Base-by-base conservation (phyloP, 768 basidiomycete species). In the Lactifluus subvellereus region DNA sequence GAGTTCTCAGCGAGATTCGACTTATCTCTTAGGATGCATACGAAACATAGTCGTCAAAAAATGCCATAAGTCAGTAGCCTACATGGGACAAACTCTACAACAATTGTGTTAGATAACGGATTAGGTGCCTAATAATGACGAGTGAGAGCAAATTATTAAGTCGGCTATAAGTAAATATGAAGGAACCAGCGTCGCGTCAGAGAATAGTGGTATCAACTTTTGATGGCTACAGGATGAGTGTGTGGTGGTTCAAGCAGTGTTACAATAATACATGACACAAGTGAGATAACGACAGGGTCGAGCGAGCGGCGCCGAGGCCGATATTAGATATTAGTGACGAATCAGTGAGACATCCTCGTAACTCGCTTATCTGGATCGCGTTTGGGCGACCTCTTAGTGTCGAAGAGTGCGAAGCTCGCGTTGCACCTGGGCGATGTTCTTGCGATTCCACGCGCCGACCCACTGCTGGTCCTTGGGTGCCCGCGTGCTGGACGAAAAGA, bases 361-460 rank as follows among this genome's bases (percentile, higher is more conserved):
- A 35, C 27, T 14, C 13, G 18, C 20, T 32, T 20, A 42, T 30
- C 14, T 20, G 4, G 18, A 20, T 37, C 37, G 30, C 4, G 5
- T 48, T 27, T 27, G 27, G 13, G 20, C 20, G 13, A 48, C 18
- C n/a, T 20, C 18, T 58, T 27, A 61, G 33, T 49, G 40, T 32
- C 52, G 84, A 61, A 86, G 85, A 51, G 43, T 9, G 33, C 75
- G 77, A 35, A 68, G 65, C 54, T 68, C 67, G 38, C 55, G 55
- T 50, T 68, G 67, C 48, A 68, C 67, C 32, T 62, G 60, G 1
- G 27, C 35, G 2, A 68, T 68, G 37, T 66, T 66, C n/a, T 40
- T 49, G 22, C 67, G 65, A 48, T 68, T 68, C 67, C 67, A 68
- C 22, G n/a, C 48, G 4, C 67, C 67, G 8, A 66, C 53, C 67